These are phyloP conservation scores for Apophysomyces elegans DNA, from an alignment of 371 early-diverging fungal species.

Conservation along the genomic window DNA sequence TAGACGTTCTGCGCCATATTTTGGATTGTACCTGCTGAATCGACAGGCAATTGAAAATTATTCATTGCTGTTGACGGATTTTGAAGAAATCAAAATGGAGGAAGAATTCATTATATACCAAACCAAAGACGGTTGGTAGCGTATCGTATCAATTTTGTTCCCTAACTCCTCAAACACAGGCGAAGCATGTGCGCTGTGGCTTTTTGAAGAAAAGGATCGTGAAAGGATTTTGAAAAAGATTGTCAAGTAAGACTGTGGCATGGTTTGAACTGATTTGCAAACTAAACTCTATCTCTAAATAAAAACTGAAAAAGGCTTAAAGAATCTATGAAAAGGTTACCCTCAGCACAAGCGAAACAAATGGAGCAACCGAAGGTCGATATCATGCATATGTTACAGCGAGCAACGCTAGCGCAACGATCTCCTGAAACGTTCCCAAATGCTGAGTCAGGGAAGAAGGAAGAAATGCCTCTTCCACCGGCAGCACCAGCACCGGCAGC, in stretches of 20 bases:
- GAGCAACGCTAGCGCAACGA: slow-evolving; percentile 23
- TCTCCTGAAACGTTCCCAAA: slow-evolving; percentile 9
- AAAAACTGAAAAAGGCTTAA: slow-evolving; percentile 21
- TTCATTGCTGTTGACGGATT: slow-evolving; percentile 56
- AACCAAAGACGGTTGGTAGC: slow-evolving; percentile 61
- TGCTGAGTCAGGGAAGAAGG: not conserved
- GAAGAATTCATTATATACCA: slow-evolving; percentile 75
- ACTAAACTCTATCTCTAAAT: too few relatives aligned
- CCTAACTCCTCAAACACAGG: slow-evolving; percentile 20
- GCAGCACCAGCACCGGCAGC: not conserved
- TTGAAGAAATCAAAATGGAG: slow-evolving; percentile 64
- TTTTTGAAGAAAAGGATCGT: slow-evolving; percentile 72
- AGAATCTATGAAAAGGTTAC: slow-evolving; percentile 34
- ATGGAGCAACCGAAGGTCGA: slow-evolving; percentile 22
- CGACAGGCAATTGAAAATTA: slow-evolving; percentile 70
- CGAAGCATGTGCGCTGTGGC: slow-evolving; percentile 74
- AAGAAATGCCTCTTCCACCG: not conserved
- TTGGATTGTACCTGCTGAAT: slow-evolving; percentile 73
- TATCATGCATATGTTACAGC: slow-evolving; percentile 37
- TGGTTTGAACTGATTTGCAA: not conserved
- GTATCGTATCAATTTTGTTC: not conserved
- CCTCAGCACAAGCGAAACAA: slow-evolving; percentile 16
- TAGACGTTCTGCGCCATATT: slow-evolving; percentile 51
- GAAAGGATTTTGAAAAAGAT: slow-evolving; percentile 63
- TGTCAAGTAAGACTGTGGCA: slow-evolving; percentile 44